A percentile compares a stretch with the other conserved stretches of the same genome.
Conservation (phyloP, 2,329 filamentous ascomycete genomes). For the Fusarium subtropicale region DNA sequence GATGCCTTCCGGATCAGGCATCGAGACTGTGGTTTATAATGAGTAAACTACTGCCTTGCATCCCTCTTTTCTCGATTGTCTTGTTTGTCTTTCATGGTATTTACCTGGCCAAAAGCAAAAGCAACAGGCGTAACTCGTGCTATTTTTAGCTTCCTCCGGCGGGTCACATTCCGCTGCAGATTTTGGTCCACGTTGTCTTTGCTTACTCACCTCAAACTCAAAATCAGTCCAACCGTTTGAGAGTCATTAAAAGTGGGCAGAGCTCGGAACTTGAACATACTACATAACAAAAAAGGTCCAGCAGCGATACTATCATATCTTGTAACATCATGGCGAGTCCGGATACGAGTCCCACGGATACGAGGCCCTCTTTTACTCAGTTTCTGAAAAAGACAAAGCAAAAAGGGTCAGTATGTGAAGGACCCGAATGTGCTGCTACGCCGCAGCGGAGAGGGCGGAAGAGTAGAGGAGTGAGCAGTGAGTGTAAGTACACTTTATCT, state of each 20-base stretch:
- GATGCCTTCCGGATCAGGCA: not conserved
- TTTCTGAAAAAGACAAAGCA: slow-evolving; percentile 62
- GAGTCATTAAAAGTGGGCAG: slow-evolving; percentile 30
- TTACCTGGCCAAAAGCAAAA: not conserved
- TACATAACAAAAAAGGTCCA: slow-evolving; percentile 8
- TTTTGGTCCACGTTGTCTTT: slow-evolving; percentile 6
- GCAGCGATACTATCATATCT: slow-evolving; percentile 1
- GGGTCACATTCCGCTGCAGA: slow-evolving; percentile 14
- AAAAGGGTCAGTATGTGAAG: slow-evolving; percentile 29
- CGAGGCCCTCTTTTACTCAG: slow-evolving; percentile 59
- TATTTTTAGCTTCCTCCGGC: slow-evolving; percentile 17
- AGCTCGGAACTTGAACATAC: slow-evolving; percentile 18
- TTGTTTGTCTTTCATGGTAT: not conserved
- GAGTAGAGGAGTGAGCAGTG: slow-evolving; percentile 34
- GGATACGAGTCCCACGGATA: not conserved
- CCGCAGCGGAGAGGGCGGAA: slow-evolving; percentile 21
- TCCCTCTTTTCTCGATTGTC: not conserved
- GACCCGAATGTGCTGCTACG: slow-evolving; percentile 13
- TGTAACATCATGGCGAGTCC: slow-evolving; percentile 18
- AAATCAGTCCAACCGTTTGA: slow-evolving; percentile 20
- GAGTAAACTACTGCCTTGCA: not conserved
- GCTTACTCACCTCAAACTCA: slow-evolving; percentile 30
- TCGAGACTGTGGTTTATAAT: not conserved
- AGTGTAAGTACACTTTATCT: slow-evolving; percentile 43
- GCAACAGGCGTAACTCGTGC: not conserved